Base-by-base conservation (phyloP, 352 stramenopile species). In the Pythium monospermum region DNA sequence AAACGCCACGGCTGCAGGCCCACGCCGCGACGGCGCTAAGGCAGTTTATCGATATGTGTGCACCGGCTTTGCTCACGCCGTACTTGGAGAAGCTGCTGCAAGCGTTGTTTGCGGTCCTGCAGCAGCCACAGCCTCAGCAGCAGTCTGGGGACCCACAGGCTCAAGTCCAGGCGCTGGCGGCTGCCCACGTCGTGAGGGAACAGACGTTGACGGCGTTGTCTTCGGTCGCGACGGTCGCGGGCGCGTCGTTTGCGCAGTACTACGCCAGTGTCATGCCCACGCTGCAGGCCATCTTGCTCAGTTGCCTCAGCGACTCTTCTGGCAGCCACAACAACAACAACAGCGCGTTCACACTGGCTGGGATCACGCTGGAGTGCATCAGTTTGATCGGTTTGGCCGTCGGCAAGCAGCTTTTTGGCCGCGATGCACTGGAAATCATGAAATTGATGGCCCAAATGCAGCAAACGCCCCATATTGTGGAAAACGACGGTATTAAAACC, bases 381-480 rank as follows among this genome's bases (percentile, higher is more conserved):
- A 90, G 73, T 62, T 59, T 91, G 2, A 87, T 87, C 27, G 74
- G 73, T n/a, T 57, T 88, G 25, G 78, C 83, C 16, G 85, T 94
- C 0, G 83, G 83, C 25, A 79, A 77, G 38, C 73, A 82, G 0
- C 53, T 82, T n/a, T 96, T 96, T 53, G 69, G 56, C 0, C 33
- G 35, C 12, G 83, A 95, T 39, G 79, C 83, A 0, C 42, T 69
- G 22, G 79, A 73, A n/a, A 78, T 94, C 37, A 75, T 96, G 50
- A 83, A 83, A 64, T 68, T 95, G 43, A 91, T 92, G 75, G 75
- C 76, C 0, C 74, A 92, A 49, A 92, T 91, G 80, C 80, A 94
- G 50, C 81, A 84, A 45, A 91, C 81, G 12, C 74, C 80, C 4
- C 69, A 70, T 28, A 89, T 91, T 27, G 78, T 83, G 13, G 70